Base-by-base conservation (phyloP, 2,329 filamentous ascomycete genomes). In the Penicillium sp. region DNA sequence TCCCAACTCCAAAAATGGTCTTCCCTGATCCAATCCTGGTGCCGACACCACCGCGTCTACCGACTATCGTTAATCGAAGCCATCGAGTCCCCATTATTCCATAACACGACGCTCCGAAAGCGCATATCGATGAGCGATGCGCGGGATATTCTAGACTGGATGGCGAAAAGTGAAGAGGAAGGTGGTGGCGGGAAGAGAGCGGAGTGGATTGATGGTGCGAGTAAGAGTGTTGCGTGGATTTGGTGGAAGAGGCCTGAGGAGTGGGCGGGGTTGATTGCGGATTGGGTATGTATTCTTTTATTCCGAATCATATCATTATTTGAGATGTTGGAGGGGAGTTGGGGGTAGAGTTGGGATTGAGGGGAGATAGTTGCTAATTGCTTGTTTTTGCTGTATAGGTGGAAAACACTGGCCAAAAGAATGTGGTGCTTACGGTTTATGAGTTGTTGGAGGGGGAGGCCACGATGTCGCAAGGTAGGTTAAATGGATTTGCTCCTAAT, bases 171-270 rank as follows among this genome's bases (percentile, higher is more conserved):
- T 24, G 73, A 77, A 35, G 64, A 66, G 45, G 66, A 69, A 22
- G 65, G 63, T 0, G 67, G 66, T 6, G 77, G 79, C 33, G 73
- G 77, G n/a, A 65, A 69, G 51, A 61, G 72, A 19, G 70, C 69
- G 5, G 68, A 96, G 71, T 88, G 82, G 75, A 73, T 87, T 47
- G 70, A 51, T 15, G 48, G 48, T 6, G 45, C 47, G 3, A 32
- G 39, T 7, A 76, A 75, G 35, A 77, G 81, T 38, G 72, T 81
- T 12, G 82, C 78, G 17, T 91, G 84, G 77, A 73, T 96, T 2
- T 95, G 83, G 72, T 97, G 91, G 91, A 79, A 81, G 55, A 85
- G 81, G 61, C 84, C 86, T 0, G 88, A 94, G 64, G 91, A 97
- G 73, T 98, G 93, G 91, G 93, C 89, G 2, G 80, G 38, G 85